Base-by-base conservation (phyloP, 441 rosid genomes). In the Mallotus japonicus region DNA sequence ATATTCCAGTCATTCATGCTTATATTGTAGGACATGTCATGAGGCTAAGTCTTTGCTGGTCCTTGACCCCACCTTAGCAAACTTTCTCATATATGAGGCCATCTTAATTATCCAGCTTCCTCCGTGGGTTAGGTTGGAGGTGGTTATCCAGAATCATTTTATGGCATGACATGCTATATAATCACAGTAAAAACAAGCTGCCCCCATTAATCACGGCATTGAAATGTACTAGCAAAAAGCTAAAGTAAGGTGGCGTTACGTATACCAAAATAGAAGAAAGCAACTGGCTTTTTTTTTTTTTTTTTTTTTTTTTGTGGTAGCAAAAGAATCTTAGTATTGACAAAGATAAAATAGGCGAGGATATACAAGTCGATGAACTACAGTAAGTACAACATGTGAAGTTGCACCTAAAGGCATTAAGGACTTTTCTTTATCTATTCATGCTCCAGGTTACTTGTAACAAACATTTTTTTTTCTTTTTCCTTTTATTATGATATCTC, bases 81-180 rank as follows among this genome's bases (percentile, higher is more conserved):
- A 54, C 58, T 16, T 54, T 54, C 17, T 54, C 19, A 16, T 17
- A 54, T 15, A 16, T 51, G 55, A 51, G 32, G 55, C 13, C 16
- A 51, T 51, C 13, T 15, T 51, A 16, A 51, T 2, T 51, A 15
- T 53, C n/a, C 16, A 53, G 56, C 56, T 53, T 53, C 56, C 14
- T 53, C 14, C 0, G 56, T 14, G 19, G 55, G 55, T n/a, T 55
- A 24, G 16, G 0, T 22, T 19, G 15, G 28, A 1, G 22, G 62
- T 32, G 22, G 15, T 20, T 11, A 22, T 58, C 15, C 13, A 11
- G 15, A 22, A 22, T 58, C 15, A 58, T 58, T 5, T 8, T 32
- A 22, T 19, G 62, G 7, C 62, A 32, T 58, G 62, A 58, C n/a
- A 56, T 58, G 62, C 62, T 58, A n/a, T 14, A 58, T 58, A 58